A percentile compares a stretch with the other conserved stretches of the same genome.
Evolutionary conservation across 805 yeast species (phyloP).

Genomic region (Zygosaccharomyces bisporus): DNA sequence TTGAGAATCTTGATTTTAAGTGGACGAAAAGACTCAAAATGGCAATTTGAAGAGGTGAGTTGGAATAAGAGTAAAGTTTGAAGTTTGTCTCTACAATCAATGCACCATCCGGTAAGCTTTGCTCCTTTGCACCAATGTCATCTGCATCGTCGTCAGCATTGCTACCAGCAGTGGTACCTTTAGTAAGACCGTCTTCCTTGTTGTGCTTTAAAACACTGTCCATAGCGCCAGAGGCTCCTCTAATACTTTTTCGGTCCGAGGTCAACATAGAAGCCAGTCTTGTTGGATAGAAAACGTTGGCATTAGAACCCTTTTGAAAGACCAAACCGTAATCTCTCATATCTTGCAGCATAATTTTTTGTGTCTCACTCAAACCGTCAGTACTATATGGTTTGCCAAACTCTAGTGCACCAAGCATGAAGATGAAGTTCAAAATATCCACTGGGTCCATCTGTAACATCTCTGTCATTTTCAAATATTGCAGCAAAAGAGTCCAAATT

Average conservation of each 20-base stretch:
- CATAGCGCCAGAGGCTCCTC: slow-evolving; percentile 72
- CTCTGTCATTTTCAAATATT: slow-evolving; percentile 81
- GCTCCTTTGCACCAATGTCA: slow-evolving; percentile 25
- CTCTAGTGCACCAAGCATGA: slow-evolving; percentile 89
- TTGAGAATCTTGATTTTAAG: slow-evolving; percentile 76
- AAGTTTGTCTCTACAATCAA: slow-evolving; percentile 91
- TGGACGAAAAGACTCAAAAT: slow-evolving; percentile 85
- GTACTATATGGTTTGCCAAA: slow-evolving; percentile 82
- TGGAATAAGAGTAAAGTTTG: slow-evolving; percentile 87
- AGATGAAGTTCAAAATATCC: slow-evolving; percentile 88
- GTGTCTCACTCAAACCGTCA: slow-evolving; percentile 70
- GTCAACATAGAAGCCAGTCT: slow-evolving; percentile 85
- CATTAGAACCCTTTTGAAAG: slow-evolving; percentile 56
- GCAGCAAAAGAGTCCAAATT: slow-evolving; percentile 86
- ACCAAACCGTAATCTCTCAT: slow-evolving; percentile 88
- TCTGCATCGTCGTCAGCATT: slow-evolving; percentile 30
- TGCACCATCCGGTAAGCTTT: slow-evolving; percentile 49
- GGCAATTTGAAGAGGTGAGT: slow-evolving; percentile 92
- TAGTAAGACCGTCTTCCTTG: slow-evolving; percentile 19
- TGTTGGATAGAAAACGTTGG: slow-evolving; percentile 80
- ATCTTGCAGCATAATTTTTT: slow-evolving; percentile 81
- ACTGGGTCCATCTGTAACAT: slow-evolving; percentile 90
- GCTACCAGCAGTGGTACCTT: slow-evolving; percentile 15
- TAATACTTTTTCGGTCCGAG: slow-evolving; percentile 68
- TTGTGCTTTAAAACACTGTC: slow-evolving; percentile 53